Conservation (phyloP, 177 flowering plant genomes). For the Vitis hybrid region DNA sequence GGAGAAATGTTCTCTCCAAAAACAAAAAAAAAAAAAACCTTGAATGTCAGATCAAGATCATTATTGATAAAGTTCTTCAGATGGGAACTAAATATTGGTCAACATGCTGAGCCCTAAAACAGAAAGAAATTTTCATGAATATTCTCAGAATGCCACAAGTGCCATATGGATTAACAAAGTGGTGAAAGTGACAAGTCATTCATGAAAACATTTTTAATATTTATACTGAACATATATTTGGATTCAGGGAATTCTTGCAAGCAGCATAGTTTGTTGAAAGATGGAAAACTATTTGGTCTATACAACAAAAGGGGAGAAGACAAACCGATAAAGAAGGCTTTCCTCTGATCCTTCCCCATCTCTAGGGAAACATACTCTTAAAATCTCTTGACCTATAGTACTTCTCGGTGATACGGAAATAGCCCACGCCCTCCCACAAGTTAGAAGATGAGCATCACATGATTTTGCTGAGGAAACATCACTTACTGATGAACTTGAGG, state of each 20-base stretch:
- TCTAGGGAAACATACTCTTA: conserved; percentile 41
- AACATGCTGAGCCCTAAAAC: not conserved
- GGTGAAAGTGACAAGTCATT: not conserved
- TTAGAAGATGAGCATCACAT: conserved; percentile 41
- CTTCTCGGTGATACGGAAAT: conserved; percentile 61
- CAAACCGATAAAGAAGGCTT: conserved; percentile 76
- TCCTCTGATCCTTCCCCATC: conserved; percentile 34
- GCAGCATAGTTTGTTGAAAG: conserved; percentile 4
- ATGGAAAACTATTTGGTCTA: not conserved
- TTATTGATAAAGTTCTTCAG: not conserved
- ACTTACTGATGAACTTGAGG: conserved; percentile 34
- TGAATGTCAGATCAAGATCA: not conserved
- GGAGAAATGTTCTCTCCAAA: no score
- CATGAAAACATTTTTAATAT: not conserved
- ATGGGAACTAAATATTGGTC: not conserved
- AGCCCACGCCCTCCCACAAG: conserved; percentile 84
- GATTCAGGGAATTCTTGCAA: conserved; percentile 2
- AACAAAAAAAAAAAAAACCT: no score
- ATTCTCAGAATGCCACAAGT: not conserved
- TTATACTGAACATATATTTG: not conserved
- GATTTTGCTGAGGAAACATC: conserved; percentile 25
- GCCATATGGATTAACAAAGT: not conserved
- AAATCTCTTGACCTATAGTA: conserved; percentile 53
- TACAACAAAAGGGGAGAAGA: conserved; percentile 10
- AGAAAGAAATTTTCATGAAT: not conserved